phyloP scores from a whole-genome alignment of 148 eudicot species.

The Simmondsia chinensis region DNA sequence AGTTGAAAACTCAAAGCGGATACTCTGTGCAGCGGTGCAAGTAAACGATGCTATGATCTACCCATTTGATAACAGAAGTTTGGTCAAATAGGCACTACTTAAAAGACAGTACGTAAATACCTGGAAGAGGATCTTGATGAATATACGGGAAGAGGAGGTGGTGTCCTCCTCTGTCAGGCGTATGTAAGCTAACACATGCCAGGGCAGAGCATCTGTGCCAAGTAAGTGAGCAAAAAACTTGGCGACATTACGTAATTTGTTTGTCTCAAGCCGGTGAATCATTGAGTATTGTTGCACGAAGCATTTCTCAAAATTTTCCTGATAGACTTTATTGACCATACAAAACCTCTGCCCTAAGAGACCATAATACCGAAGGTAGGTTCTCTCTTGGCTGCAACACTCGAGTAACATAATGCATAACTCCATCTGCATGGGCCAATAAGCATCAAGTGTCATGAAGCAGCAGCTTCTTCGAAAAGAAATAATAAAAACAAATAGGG shows the following conservation, averaged over 20 bases:
- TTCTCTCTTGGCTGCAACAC: constrained; percentile 97
- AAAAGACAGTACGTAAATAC: too few relatives aligned
- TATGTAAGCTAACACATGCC: constrained; percentile 80
- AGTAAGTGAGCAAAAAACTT: constrained; percentile 89
- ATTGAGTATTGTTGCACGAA: constrained; percentile 92
- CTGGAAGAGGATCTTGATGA: constrained; percentile 97
- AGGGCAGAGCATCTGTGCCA: constrained; percentile 83
- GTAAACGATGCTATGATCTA: too few relatives aligned
- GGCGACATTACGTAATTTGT: constrained; percentile 83
- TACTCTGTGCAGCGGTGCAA: too few relatives aligned
- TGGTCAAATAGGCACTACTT: too few relatives aligned
- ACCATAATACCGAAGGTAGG: constrained; percentile 89
- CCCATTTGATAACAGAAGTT: too few relatives aligned
- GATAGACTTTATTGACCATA: constrained; percentile 74
- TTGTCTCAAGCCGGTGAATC: constrained; percentile 93
- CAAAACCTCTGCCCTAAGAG: constrained; percentile 87
- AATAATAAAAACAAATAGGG: too few relatives aligned
- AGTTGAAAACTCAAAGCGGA: too few relatives aligned
- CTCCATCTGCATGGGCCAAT: constrained; percentile 67
- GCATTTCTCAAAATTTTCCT: constrained; percentile 81
- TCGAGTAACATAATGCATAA: constrained; percentile 83
- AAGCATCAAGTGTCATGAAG: background rate
- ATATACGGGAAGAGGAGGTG: constrained; percentile 88
- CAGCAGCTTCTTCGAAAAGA: background rate
- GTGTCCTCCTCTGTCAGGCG: constrained; percentile 90